Evolutionary conservation across 2,329 filamentous ascomycete genomes (phyloP).

Genomic region (Diaporthe nobilis): DNA sequence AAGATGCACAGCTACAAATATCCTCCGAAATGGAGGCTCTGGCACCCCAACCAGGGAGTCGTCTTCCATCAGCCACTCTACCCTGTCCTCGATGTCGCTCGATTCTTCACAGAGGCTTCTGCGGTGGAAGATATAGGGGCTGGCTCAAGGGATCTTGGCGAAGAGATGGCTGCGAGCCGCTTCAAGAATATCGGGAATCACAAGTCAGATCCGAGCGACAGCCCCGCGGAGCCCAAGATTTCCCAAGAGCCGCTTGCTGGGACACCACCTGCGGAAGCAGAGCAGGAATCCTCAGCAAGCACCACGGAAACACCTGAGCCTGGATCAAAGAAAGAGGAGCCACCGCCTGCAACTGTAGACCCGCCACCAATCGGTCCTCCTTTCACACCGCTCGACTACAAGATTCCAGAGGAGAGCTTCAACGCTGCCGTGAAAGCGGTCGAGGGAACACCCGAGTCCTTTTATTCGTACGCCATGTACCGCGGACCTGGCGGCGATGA

Average conservation of each 20-base stretch:
- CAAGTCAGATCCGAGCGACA: neutral
- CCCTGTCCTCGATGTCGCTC: constrained; percentile 43
- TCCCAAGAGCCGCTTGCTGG: neutral
- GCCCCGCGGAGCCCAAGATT: neutral
- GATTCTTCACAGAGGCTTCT: constrained; percentile 41
- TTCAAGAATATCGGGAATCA: neutral
- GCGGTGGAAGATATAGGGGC: constrained; percentile 1
- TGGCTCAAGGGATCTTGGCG: neutral
- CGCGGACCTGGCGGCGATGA: constrained; percentile 62
- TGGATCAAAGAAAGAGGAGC: neutral
- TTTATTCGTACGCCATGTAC: constrained; percentile 80
- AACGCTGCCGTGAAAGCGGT: constrained; percentile 62
- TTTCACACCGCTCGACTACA: constrained; percentile 58
- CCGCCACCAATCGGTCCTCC: constrained; percentile 49
- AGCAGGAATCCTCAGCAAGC: neutral
- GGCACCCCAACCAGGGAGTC: constrained; percentile 56
- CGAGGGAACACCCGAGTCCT: constrained; percentile 64
- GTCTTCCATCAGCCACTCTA: constrained; percentile 51
- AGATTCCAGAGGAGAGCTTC: constrained; percentile 63
- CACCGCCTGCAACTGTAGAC: constrained; percentile 37
- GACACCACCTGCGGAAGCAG: neutral
- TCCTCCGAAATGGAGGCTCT: constrained; percentile 48
- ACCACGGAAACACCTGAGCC: neutral
- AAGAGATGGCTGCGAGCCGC: constrained; percentile 3
- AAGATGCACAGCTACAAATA: constrained; percentile 42